phyloP scores from a whole-genome alignment of 2,329 filamentous ascomycete genomes.

The Sclerotinia glacialis region DNA sequence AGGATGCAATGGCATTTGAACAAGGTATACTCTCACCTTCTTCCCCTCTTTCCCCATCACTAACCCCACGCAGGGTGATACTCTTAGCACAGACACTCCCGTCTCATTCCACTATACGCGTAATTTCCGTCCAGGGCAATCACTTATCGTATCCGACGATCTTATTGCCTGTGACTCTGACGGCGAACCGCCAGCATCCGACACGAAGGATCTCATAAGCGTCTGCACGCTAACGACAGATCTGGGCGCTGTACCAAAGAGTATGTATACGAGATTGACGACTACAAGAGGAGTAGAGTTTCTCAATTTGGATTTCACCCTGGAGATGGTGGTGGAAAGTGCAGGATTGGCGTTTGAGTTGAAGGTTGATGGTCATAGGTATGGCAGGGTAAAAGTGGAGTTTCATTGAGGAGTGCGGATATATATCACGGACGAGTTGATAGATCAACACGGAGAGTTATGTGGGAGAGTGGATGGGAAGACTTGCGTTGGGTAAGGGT shows the following conservation, averaged over 20 bases:
- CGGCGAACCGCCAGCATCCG: slow-evolving; percentile 53
- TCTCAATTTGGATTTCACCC: slow-evolving; percentile 76
- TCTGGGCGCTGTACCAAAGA: slow-evolving; percentile 69
- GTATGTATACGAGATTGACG: slow-evolving; percentile 70
- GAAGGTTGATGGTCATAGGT: slow-evolving; percentile 73
- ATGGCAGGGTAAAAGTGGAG: slow-evolving; percentile 73
- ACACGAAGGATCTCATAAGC: slow-evolving; percentile 61
- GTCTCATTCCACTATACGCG: slow-evolving; percentile 83
- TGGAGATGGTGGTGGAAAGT: slow-evolving; percentile 80
- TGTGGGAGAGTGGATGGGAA: too few species aligned
- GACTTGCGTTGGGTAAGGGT: too few species aligned
- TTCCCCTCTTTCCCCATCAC: neutral
- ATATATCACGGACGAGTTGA: too few species aligned
- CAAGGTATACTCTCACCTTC: slow-evolving; percentile 48
- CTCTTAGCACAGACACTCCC: slow-evolving; percentile 69
- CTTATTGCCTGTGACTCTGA: slow-evolving; percentile 73
- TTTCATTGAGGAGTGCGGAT: slow-evolving; percentile 57
- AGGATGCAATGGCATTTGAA: slow-evolving; percentile 84
- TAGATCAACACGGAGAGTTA: neutral
- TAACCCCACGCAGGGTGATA: slow-evolving; percentile 55
- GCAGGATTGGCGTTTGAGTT: slow-evolving; percentile 74
- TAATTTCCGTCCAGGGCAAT: slow-evolving; percentile 76
- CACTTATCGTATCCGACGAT: slow-evolving; percentile 74
- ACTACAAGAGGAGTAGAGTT: slow-evolving; percentile 79
- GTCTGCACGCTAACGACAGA: slow-evolving; percentile 82